phyloP scores from a whole-genome alignment of 768 basidiomycete genomes.

The Dioszegia hungarica region DNA sequence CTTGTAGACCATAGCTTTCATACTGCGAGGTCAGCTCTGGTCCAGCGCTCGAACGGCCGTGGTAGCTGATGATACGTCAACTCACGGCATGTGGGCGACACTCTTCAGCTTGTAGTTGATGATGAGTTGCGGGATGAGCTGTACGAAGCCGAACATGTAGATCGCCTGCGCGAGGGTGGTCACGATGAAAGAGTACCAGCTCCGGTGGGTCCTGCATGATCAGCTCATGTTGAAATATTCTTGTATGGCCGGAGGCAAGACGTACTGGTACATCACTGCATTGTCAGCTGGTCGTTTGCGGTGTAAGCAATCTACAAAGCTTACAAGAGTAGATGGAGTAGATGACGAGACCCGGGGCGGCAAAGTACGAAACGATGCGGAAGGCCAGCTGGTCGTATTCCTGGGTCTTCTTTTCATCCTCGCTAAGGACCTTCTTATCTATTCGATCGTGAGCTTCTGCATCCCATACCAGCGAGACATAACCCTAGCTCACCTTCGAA shows the following conservation, averaged over 20 bases:
- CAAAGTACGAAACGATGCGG: conserved; percentile 86
- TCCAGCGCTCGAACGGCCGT: too few species aligned
- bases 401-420: conserved; percentile 96
- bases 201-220: conserved; percentile 62
- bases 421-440: conserved; percentile 94
- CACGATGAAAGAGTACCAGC: conserved; percentile 96
- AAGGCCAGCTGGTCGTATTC: conserved; percentile 93
- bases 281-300: background rate
- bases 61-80: background rate
- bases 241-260: background rate
- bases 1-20: conserved; percentile 98
- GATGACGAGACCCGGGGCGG: conserved; percentile 61
- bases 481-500: conserved; percentile 63
- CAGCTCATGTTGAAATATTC: conserved; percentile 51
- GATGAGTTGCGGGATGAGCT: conserved; percentile 59
- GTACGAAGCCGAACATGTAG: conserved; percentile 90
- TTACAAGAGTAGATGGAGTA: conserved; percentile 51
- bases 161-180: conserved; percentile 69
- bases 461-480: background rate
- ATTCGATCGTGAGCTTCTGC: background rate
- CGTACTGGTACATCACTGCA: conserved; percentile 30
- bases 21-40: conserved; percentile 46
- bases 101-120: conserved; percentile 97
- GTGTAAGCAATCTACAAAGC: conserved; percentile 7
- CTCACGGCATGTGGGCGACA: conserved; percentile 85